A percentile compares a stretch with the other conserved stretches of the same genome.
Conservation (phyloP, 2,329 filamentous ascomycete species). For the Alternaria triticina region DNA sequence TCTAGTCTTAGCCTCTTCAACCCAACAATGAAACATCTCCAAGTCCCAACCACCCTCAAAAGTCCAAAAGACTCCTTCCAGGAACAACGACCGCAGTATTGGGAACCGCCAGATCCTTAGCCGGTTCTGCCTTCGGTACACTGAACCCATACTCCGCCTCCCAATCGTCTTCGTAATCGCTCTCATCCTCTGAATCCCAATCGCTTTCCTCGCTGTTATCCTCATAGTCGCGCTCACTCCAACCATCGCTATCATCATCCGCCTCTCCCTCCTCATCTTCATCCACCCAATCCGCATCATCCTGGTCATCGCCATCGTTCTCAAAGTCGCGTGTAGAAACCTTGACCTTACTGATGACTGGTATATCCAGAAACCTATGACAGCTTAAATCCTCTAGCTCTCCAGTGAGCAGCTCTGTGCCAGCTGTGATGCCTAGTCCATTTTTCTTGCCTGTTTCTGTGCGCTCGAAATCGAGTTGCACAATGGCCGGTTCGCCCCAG, state of each 20-base stretch:
- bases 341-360: not conserved
- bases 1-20: not conserved
- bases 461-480: conserved; percentile 1
- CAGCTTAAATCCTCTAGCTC: not conserved
- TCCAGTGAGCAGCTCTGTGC: not conserved
- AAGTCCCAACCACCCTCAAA: not conserved
- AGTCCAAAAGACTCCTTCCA: conserved; percentile 5
- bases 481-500: conserved; percentile 3
- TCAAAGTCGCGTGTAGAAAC: conserved; percentile 2
- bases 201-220: conserved; percentile 11
- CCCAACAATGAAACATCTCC: no score
- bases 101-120: not conserved
- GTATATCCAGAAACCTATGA: not conserved
- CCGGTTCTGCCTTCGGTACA: not conserved
- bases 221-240: conserved; percentile 13
- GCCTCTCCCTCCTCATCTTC: not conserved
- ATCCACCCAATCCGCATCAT: conserved; percentile 2
- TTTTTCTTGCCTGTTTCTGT: not conserved
- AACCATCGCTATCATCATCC: not conserved
- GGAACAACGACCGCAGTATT: not conserved
- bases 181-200: conserved; percentile 14
- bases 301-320: conserved; percentile 5
- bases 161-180: conserved; percentile 16
- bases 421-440: not conserved
- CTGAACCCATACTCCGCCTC: conserved; percentile 10